A percentile compares a stretch with the other conserved stretches of the same genome.
phyloP scores from a whole-genome alignment of 139 green algal species.

The Zygnema circumcarinatum region DNA sequence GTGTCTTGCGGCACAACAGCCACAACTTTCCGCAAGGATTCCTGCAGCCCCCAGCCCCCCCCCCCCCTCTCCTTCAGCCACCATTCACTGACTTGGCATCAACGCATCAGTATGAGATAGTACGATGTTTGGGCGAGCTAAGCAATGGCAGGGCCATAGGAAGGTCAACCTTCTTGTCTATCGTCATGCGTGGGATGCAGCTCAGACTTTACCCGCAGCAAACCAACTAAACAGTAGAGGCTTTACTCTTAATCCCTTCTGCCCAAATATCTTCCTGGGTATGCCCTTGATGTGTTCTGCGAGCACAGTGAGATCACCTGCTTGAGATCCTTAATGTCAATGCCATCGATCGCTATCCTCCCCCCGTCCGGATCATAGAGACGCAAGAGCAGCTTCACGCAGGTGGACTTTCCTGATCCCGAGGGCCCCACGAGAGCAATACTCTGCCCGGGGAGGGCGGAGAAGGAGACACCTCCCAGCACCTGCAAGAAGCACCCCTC shows the following conservation, averaged over 20 bases:
- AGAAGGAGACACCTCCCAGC: slow-evolving; percentile 73
- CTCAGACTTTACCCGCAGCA: too few species aligned
- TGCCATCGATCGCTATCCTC: slow-evolving; percentile 75
- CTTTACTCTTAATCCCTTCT: too few species aligned
- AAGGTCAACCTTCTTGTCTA: too few species aligned
- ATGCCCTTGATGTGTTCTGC: too few species aligned
- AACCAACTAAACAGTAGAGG: too few species aligned
- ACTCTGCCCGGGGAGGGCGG: slow-evolving; percentile 60
- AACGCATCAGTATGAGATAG: too few species aligned
- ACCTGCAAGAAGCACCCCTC: slow-evolving; percentile 54
- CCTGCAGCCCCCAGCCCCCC: slow-evolving; percentile 21
- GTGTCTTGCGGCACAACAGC: slow-evolving; percentile 81
- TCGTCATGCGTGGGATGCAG: too few species aligned
- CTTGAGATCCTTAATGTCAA: slow-evolving; percentile 77
- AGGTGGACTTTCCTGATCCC: slow-evolving; percentile 88
- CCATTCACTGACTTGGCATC: too few species aligned
- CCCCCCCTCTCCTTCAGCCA: background rate
- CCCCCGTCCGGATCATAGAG: slow-evolving; percentile 86
- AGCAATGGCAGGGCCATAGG: too few species aligned
- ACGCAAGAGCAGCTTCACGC: slow-evolving; percentile 78
- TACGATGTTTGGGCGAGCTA: too few species aligned
- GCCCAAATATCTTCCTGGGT: too few species aligned
- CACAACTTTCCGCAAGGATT: slow-evolving; percentile 58
- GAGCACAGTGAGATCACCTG: too few species aligned
- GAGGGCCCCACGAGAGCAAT: slow-evolving; percentile 80